Evolutionary conservation across 2,329 filamentous ascomycete genomes (phyloP).

Genomic region (Blastomyces parvus): DNA sequence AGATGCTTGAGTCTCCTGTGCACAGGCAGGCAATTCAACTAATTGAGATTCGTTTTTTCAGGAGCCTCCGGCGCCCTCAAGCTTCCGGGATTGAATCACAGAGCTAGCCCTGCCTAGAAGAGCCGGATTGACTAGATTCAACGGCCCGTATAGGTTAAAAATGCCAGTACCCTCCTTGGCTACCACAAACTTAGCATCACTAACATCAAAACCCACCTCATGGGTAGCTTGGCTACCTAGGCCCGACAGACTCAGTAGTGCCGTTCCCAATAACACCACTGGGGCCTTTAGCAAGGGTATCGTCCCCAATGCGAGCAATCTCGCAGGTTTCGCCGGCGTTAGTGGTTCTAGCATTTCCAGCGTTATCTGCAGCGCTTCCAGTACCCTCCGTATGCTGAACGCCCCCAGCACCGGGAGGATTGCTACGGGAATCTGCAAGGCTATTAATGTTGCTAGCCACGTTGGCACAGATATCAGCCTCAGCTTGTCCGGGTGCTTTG

Average conservation of each 20-base stretch:
- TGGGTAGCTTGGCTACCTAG: neutral
- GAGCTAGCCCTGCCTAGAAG: neutral
- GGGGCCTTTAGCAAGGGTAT: neutral
- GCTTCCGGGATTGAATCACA: neutral
- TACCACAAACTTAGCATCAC: neutral
- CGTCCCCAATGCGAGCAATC: neutral
- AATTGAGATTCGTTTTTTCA: neutral
- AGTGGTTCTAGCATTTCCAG: neutral
- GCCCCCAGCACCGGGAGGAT: too few relatives aligned
- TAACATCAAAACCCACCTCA: neutral
- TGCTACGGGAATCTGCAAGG: neutral
- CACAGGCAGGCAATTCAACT: neutral
- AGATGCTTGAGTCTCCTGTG: neutral
- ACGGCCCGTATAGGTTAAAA: neutral
- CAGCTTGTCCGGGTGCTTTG: neutral
- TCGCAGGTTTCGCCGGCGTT: neutral
- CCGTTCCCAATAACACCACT: neutral
- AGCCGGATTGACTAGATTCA: neutral
- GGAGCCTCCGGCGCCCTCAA: neutral
- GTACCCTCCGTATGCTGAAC: neutral
- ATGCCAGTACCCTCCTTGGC: neutral
- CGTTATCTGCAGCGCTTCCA: neutral
- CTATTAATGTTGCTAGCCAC: neutral
- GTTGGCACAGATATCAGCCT: neutral
- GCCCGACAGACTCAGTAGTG: neutral